Percentiles rank a stretch among this genome's conserved stretches.
Conservation (phyloP, 2,329 filamentous ascomycete species). For the Calonectria montana region DNA sequence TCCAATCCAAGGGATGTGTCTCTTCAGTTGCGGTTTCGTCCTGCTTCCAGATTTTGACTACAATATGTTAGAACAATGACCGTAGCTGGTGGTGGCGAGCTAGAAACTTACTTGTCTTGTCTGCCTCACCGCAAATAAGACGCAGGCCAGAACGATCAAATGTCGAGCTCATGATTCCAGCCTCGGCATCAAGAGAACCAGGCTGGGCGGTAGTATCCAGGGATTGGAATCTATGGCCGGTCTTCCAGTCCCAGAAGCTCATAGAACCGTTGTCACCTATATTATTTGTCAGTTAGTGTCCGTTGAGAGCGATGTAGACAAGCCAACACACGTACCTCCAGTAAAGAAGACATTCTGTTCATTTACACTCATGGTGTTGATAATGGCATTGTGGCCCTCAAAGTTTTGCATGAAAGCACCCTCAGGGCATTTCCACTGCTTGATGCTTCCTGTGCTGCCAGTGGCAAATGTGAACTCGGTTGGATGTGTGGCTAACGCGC, state of each 20-base stretch:
- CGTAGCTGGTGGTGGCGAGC: background rate
- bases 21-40: conserved; percentile 93
- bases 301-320: too few relatives aligned
- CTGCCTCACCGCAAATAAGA: conserved; percentile 92
- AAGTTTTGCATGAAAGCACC: conserved; percentile 99
- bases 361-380: conserved; percentile 94
- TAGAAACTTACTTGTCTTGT: conserved; percentile 81
- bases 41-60: conserved; percentile 95
- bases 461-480: conserved; percentile 96
- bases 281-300: conserved; percentile 20
- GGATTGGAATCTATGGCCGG: conserved; percentile 89
- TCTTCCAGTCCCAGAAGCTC: conserved; percentile 99
- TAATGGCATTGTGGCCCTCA: conserved; percentile 94
- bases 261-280: conserved; percentile 90
- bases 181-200: conserved; percentile 92
- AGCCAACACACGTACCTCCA: conserved; percentile 63
- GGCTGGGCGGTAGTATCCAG: conserved; percentile 94
- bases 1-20: conserved; percentile 93
- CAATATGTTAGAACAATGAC: conserved; percentile 39
- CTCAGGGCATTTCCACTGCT: conserved; percentile 99
- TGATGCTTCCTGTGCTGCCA: conserved; percentile 92
- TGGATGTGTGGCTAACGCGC: conserved; percentile 85
- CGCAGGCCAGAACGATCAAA: conserved; percentile 91
- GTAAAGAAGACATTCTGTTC: conserved; percentile 96
- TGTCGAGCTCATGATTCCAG: conserved; percentile 92